Percentiles rank a stretch among this genome's conserved stretches.
Evolutionary conservation across 176 grass and related monocot species (phyloP).

Genomic region (Stipa capillata): DNA sequence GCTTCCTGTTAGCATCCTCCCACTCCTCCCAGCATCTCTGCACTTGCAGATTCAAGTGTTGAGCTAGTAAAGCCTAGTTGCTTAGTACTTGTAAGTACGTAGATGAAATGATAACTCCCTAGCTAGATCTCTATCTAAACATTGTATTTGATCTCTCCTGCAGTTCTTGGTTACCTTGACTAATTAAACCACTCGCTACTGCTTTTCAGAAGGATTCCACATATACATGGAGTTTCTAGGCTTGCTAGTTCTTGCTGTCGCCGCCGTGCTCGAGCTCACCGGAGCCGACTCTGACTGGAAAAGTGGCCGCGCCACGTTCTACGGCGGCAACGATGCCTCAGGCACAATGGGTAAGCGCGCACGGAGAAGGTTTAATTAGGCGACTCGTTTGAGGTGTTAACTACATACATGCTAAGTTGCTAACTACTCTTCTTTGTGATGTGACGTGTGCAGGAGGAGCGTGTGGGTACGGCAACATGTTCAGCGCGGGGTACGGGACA

Average conservation of each 20-base stretch:
- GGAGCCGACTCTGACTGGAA: constrained; percentile 6
- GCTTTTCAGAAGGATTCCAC: constrained; percentile 7
- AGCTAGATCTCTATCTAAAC: constrained; percentile 6
- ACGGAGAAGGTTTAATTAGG: not conserved
- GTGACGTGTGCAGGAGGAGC: constrained; percentile 31
- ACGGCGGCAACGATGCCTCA: constrained; percentile 47
- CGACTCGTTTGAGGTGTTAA: not conserved
- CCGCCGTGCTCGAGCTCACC: not conserved
- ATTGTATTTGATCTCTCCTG: not conserved
- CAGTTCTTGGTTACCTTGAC: not conserved
- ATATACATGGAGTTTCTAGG: constrained; percentile 36
- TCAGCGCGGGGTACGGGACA: constrained; percentile 39
- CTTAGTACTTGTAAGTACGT: constrained; percentile 14
- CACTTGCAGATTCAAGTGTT: not conserved
- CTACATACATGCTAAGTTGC: not conserved
- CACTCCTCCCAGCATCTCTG: not conserved
- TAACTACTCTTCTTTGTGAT: not conserved
- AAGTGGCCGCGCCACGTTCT: constrained; percentile 41
- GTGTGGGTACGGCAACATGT: constrained; percentile 59
- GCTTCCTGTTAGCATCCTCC: constrained; percentile 27
- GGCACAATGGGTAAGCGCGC: constrained; percentile 47
- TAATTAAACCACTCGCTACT: not conserved
- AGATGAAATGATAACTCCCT: not conserved
- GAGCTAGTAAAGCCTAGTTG: constrained; percentile 32
- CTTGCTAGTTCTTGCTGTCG: constrained; percentile 24